Base-by-base conservation (phyloP, 2,329 filamentous ascomycete genomes). In the Stemphylium vesicarium region DNA sequence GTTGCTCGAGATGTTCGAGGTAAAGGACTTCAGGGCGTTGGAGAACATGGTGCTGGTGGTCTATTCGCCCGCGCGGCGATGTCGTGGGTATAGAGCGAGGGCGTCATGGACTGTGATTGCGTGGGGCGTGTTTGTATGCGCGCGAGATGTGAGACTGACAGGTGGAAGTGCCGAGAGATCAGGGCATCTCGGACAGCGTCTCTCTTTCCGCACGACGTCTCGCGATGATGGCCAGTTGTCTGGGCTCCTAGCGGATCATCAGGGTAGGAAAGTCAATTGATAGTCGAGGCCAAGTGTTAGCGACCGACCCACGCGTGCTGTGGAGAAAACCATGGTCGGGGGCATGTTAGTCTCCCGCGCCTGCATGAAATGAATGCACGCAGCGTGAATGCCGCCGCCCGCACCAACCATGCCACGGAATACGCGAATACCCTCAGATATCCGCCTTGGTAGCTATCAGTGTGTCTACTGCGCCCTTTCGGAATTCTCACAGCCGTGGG, bases 1-100 rank as follows among this genome's bases (percentile, higher is more conserved):
- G 79, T 96, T 96, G 72, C 89, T 88, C 56, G 88, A 88, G 79
- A 99, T 98, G 78, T 97, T 96, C 57, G 90, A 94, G 62, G 88
- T 89, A 75, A 98, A 94, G 61, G 94, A 96, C 79, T 98, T 98
- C 74, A 98, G 84, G 63, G 92, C 68, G 63, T 71, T 93, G 72
- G 92, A 91, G 78, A 97, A 96, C 93, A 98, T 97, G 75, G 72
- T 84, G 73, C 48, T 55, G 75, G 73, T 84, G 74, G 50, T 61
- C 45, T 64, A 59, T 36, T 62, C 60, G 68, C 64, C 62, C 61
- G 62, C 60, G 61, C 62, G 61, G 63, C 61, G 62, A 63, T 63
- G 24, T 53, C 58, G 55, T 50, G 31, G 50, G 48, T 43, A 53
- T 52, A 49, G 43, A 50, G 58, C 52, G 51, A 55, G 57, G 53